Percentiles rank a stretch among this genome's conserved stretches.
Conservation (phyloP, 768 basidiomycete species). For the Chiua virens region DNA sequence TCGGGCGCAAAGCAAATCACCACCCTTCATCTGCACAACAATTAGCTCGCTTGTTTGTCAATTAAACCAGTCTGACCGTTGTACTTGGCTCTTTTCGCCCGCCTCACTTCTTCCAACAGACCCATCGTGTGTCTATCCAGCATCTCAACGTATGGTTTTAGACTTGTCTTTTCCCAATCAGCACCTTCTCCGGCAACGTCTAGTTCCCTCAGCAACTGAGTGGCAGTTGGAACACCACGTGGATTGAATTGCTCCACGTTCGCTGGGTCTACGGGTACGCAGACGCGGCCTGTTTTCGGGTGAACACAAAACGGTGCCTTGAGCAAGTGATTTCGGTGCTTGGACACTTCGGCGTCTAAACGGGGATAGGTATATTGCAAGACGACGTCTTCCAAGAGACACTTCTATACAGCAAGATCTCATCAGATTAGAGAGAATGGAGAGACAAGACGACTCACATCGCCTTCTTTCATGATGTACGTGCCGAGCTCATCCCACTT, state of each 20-base stretch:
- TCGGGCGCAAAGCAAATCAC: constrained; percentile 16
- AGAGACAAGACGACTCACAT: constrained; percentile 27
- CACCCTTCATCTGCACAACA: constrained; percentile 21
- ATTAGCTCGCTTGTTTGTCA: no score
- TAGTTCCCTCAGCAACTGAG: constrained; percentile 78
- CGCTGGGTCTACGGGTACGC: constrained; percentile 85
- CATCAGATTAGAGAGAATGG: not conserved
- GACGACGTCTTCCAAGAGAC: constrained; percentile 76
- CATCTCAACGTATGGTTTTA: constrained; percentile 89
- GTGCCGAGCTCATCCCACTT: constrained; percentile 74
- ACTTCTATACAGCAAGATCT: constrained; percentile 13
- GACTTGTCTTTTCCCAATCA: constrained; percentile 86
- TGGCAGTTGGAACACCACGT: constrained; percentile 80
- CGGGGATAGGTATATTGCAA: constrained; percentile 95
- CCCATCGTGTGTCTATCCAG: constrained; percentile 66
- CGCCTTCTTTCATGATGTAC: constrained; percentile 17
- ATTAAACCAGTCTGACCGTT: constrained; percentile 10
- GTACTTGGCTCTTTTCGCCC: constrained; percentile 17
- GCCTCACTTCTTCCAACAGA: constrained; percentile 32
- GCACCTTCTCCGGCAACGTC: constrained; percentile 54
- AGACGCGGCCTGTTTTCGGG: constrained; percentile 93
- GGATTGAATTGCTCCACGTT: constrained; percentile 83
- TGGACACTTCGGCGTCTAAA: constrained; percentile 95
- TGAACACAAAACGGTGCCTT: constrained; percentile 98
- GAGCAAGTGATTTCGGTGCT: constrained; percentile 95